A percentile compares a stretch with the other conserved stretches of the same genome.
Conservation (phyloP, 768 basidiomycete genomes). For the Saitozyma podzolica region DNA sequence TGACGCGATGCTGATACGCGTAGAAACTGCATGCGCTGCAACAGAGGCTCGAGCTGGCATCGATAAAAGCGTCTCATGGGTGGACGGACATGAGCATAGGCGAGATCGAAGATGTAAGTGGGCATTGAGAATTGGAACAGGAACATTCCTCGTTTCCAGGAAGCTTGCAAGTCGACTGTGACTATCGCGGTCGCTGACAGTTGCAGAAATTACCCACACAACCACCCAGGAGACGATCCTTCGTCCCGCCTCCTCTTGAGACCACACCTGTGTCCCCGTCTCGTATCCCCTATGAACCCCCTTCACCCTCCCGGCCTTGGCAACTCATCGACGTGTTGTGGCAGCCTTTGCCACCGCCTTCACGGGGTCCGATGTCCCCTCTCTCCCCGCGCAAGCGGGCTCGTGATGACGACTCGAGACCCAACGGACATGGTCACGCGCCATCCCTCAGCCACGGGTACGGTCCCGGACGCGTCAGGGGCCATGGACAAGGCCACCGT, state of each 20-base stretch:
- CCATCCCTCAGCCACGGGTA: background rate
- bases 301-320: slow-evolving; percentile 45
- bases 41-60: slow-evolving; percentile 44
- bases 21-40: slow-evolving; percentile 43
- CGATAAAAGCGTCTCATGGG: slow-evolving; percentile 42
- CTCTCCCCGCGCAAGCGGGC: slow-evolving; percentile 37
- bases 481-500: no score
- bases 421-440: slow-evolving; percentile 18
- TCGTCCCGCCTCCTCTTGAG: background rate
- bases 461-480: no score
- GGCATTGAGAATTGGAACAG: background rate
- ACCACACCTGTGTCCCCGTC: slow-evolving; percentile 18
- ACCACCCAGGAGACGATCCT: slow-evolving; percentile 18
- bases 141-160: no score
- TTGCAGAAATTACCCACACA: slow-evolving; percentile 27
- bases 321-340: slow-evolving; percentile 47
- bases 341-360: slow-evolving; percentile 47
- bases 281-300: slow-evolving; percentile 33
- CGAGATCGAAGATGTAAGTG: slow-evolving; percentile 41
- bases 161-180: background rate
- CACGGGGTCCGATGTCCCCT: slow-evolving; percentile 17
- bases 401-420: slow-evolving; percentile 13
- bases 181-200: background rate
- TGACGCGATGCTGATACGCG: slow-evolving; percentile 2
- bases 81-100: slow-evolving; percentile 43